These are phyloP conservation scores for Paramecium pentaurelia DNA, from an alignment of 73 alveolate genomes.

Conservation along the genomic window DNA sequence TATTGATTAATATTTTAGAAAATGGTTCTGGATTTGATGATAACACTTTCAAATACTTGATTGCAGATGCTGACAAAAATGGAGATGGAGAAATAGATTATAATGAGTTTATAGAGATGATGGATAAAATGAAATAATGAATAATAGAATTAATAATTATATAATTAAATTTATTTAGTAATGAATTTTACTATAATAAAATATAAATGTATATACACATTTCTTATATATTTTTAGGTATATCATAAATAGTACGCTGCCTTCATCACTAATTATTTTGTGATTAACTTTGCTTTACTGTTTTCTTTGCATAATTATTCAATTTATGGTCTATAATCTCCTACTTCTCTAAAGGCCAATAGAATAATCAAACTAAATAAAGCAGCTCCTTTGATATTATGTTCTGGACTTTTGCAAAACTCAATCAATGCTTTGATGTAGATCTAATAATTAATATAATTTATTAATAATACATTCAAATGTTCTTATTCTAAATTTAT, in stretches of 20 bases:
- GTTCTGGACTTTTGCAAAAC: constrained; percentile 45
- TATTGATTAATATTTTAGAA: not conserved
- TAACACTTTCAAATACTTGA: constrained; percentile 49
- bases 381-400: constrained; percentile 34
- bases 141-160: not conserved
- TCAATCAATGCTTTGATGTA: constrained; percentile 10
- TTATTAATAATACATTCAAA: not conserved
- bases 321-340: not conserved
- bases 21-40: constrained; percentile 50
- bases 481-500: constrained; percentile 23
- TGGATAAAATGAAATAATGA: constrained; percentile 55
- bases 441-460: not conserved
- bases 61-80: constrained; percentile 68
- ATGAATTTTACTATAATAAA: not conserved
- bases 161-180: not conserved
- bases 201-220: not conserved
- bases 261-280: not conserved
- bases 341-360: constrained; percentile 29
- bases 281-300: not conserved
- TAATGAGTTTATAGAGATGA: constrained; percentile 67
- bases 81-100: constrained; percentile 81
- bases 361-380: constrained; percentile 25
- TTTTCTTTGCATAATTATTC: constrained; percentile 7
- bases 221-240: not conserved
- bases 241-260: constrained; percentile 19